Percentiles rank a stretch among this genome's conserved stretches.
Evolutionary conservation across 768 basidiomycete genomes (phyloP).

Genomic region (Chalciporus sphaerocephalus): DNA sequence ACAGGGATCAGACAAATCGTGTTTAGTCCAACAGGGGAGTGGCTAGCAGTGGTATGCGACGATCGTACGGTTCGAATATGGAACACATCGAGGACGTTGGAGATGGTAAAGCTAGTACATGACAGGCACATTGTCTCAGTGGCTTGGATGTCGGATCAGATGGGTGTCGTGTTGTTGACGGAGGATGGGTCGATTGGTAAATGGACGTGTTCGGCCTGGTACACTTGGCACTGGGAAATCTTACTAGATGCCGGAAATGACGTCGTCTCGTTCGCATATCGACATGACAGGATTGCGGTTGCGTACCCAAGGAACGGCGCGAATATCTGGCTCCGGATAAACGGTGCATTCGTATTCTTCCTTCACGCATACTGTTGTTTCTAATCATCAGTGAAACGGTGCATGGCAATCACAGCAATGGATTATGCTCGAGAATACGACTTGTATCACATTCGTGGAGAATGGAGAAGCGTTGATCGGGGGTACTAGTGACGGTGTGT

Average conservation of each 20-base stretch:
- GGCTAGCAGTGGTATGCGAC: slow-evolving; percentile 55
- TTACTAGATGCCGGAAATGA: slow-evolving; percentile 46
- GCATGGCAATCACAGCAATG: slow-evolving; percentile 62
- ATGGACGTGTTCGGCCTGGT: slow-evolving; percentile 55
- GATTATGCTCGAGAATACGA: slow-evolving; percentile 60
- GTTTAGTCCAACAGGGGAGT: slow-evolving; percentile 50
- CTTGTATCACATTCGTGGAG: slow-evolving; percentile 57
- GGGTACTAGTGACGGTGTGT: slow-evolving; percentile 63
- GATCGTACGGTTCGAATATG: slow-evolving; percentile 64
- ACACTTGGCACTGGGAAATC: slow-evolving; percentile 54
- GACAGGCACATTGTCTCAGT: slow-evolving; percentile 45
- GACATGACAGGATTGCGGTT: slow-evolving; percentile 56
- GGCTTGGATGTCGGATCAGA: slow-evolving; percentile 56
- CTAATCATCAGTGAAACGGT: slow-evolving; percentile 35
- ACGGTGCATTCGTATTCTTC: slow-evolving; percentile 39
- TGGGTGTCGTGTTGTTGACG: slow-evolving; percentile 56
- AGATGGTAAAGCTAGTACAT: slow-evolving; percentile 55
- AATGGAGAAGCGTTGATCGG: slow-evolving; percentile 62
- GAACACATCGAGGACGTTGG: slow-evolving; percentile 43
- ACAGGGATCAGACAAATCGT: slow-evolving; percentile 44
- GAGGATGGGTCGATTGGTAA: slow-evolving; percentile 55
- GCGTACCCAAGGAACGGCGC: slow-evolving; percentile 56
- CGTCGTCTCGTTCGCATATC: slow-evolving; percentile 50
- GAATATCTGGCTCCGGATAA: slow-evolving; percentile 57
- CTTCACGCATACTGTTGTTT: neutral